Evolutionary conservation across 441 rosid species (phyloP).

Genomic region (Pelargonium citronellum): DNA sequence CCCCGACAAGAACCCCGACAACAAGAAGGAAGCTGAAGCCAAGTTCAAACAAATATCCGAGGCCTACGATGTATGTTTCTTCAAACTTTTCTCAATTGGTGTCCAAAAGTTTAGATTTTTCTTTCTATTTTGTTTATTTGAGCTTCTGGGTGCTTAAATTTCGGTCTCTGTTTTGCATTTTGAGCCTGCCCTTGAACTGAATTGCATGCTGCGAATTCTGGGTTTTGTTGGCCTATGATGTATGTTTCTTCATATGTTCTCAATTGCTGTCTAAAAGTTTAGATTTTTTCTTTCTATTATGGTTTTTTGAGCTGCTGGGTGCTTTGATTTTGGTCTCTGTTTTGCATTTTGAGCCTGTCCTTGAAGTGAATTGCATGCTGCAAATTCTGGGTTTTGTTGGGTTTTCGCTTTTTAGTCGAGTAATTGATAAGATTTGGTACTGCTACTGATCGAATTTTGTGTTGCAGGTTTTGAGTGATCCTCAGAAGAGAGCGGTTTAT

Average conservation of each 20-base stretch:
- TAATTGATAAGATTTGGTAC: conserved; percentile 1
- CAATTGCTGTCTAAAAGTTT: neutral
- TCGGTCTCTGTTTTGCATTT: neutral
- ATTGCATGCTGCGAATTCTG: neutral
- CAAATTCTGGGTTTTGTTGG: neutral
- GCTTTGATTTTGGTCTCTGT: neutral
- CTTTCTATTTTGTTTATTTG: too few relatives aligned
- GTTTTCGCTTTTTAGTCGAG: neutral
- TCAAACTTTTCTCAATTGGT: neutral
- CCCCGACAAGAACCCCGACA: conserved; percentile 75
- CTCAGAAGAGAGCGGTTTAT: conserved; percentile 63
- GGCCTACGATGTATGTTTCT: conserved; percentile 57
- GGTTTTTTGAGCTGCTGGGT: too few relatives aligned
- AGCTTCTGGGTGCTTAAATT: too few relatives aligned
- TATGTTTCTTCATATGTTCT: too few relatives aligned
- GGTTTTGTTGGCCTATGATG: neutral
- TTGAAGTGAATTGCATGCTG: neutral
- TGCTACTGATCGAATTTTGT: neutral
- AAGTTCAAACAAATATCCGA: conserved; percentile 81
- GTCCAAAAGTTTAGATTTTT: neutral
- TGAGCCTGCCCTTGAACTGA: neutral
- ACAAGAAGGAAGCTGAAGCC: conserved; percentile 75
- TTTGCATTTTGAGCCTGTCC: neutral
- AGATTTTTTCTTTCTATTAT: too few relatives aligned
- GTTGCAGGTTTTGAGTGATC: conserved; percentile 69